A percentile compares a stretch with the other conserved stretches of the same genome.
These are phyloP conservation scores for Aurifilum marmelostoma DNA, from an alignment of 2,329 filamentous ascomycete species.

Conservation along the genomic window DNA sequence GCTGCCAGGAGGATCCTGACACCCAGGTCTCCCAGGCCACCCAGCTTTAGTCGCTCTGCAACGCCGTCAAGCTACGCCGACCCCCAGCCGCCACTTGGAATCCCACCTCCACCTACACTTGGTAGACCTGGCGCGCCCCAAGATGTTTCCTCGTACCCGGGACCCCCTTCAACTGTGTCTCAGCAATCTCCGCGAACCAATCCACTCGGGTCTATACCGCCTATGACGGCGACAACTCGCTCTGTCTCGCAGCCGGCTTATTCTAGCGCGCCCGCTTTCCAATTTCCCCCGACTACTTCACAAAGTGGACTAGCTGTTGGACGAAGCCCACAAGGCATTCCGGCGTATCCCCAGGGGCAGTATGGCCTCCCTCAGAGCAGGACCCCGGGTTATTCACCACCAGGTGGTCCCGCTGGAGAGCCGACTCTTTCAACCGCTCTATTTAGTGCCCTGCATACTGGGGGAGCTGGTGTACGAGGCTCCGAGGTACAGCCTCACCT, in stretches of 20 bases:
- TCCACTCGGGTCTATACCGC: slow-evolving; percentile 7
- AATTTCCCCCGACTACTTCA: slow-evolving; percentile 14
- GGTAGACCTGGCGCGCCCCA: slow-evolving; percentile 28
- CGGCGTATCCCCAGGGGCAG: slow-evolving; percentile 26
- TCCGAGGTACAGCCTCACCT: slow-evolving; percentile 29
- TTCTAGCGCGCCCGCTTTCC: slow-evolving; percentile 18
- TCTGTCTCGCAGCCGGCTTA: slow-evolving; percentile 31
- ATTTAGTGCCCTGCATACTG: slow-evolving; percentile 27
- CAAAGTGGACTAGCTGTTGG: slow-evolving; percentile 13
- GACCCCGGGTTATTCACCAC: slow-evolving; percentile 18
- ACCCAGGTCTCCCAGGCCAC: slow-evolving; percentile 60
- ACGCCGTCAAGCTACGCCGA: slow-evolving; percentile 37
- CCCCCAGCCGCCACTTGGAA: slow-evolving; percentile 34
- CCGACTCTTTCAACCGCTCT: slow-evolving; percentile 26
- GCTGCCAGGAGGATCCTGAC: slow-evolving; percentile 56
- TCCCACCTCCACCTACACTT: slow-evolving; percentile 32
- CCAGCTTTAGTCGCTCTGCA: slow-evolving; percentile 48
- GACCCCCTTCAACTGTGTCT: slow-evolving; percentile 26
- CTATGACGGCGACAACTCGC: slow-evolving; percentile 29
- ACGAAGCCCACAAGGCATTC: slow-evolving; percentile 24
- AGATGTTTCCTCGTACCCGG: slow-evolving; percentile 32
- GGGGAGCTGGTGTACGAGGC: slow-evolving; percentile 21
- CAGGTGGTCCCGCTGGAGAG: slow-evolving; percentile 22
- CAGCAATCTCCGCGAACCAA: slow-evolving; percentile 23
- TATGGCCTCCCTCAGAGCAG: slow-evolving; percentile 24